These are phyloP conservation scores for Kokia cookei DNA, from an alignment of 441 rosid genomes.

Conservation along the genomic window DNA sequence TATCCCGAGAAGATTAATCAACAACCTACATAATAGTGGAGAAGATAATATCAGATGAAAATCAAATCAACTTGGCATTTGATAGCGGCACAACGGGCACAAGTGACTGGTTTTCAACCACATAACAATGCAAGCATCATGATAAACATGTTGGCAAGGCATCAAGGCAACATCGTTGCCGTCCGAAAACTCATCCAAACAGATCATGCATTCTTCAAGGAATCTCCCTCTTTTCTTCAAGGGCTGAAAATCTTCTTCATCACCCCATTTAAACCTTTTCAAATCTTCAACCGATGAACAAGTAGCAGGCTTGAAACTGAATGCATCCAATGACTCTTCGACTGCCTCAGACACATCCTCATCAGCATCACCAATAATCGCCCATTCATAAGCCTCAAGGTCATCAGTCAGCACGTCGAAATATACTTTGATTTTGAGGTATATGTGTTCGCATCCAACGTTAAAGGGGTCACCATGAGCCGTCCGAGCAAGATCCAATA, in stretches of 20 bases:
- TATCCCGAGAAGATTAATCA: no score
- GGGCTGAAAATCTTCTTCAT: background rate
- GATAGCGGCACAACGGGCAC: conserved; percentile 19
- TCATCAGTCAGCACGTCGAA: no score
- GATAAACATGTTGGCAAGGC: conserved; percentile 21
- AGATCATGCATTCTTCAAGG: conserved; percentile 3
- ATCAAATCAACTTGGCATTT: background rate
- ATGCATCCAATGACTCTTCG: background rate
- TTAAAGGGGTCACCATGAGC: no score
- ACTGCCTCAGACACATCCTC: background rate
- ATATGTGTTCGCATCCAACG: no score
- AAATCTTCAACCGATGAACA: conserved; percentile 5
- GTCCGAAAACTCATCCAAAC: conserved; percentile 9
- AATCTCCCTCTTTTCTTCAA: background rate
- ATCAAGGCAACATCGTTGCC: background rate
- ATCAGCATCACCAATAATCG: no score
- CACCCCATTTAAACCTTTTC: conserved; percentile 2
- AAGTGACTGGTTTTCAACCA: conserved; percentile 17
- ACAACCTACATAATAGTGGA: no score
- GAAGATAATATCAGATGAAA: background rate
- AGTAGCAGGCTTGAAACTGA: conserved; percentile 13
- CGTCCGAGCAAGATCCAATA: no score
- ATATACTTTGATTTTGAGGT: no score
- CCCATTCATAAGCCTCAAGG: no score
- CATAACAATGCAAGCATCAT: conserved; percentile 7